Conservation (phyloP, 805 yeast genomes). For the Zygoascus flipseniorum region DNA sequence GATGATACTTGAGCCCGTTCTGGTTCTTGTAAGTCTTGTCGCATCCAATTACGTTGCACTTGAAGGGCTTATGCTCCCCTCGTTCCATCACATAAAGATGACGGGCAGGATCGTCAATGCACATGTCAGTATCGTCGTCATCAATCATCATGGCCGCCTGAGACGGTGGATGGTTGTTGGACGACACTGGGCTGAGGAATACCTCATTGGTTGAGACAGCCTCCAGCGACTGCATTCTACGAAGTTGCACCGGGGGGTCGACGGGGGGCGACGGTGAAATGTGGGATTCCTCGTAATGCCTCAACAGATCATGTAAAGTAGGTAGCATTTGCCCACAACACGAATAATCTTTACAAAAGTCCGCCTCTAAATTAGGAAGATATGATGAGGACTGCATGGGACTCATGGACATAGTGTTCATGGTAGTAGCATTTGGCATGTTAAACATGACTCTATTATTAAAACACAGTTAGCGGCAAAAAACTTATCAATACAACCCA, state of each 20-base stretch:
- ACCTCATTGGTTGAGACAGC: slow-evolving; percentile 92
- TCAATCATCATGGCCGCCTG: slow-evolving; percentile 24
- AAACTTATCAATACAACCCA: no score
- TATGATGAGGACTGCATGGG: slow-evolving; percentile 62
- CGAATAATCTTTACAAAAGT: slow-evolving; percentile 91
- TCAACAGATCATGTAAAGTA: slow-evolving; percentile 82
- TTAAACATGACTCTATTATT: slow-evolving; percentile 25
- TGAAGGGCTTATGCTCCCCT: slow-evolving; percentile 89
- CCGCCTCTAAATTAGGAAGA: slow-evolving; percentile 87
- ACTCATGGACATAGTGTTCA: slow-evolving; percentile 51
- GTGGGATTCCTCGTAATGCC: slow-evolving; percentile 96
- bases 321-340: slow-evolving; percentile 94
- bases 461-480: not conserved
- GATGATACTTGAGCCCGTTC: slow-evolving; percentile 92
- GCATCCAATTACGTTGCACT: slow-evolving; percentile 97
- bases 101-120: slow-evolving; percentile 95
- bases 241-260: slow-evolving; percentile 24
- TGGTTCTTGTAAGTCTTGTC: slow-evolving; percentile 96
- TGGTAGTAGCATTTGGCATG: slow-evolving; percentile 20
- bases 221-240: slow-evolving; percentile 53
- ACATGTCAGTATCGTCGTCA: slow-evolving; percentile 56
- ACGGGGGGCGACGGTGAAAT: slow-evolving; percentile 53
- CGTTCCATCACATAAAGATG: slow-evolving; percentile 87
- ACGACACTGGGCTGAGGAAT: slow-evolving; percentile 41
- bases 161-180: slow-evolving; percentile 16